Percentiles rank a stretch among this genome's conserved stretches.
Evolutionary conservation across 2,329 filamentous ascomycete species (phyloP).

Genomic region (Talaromyces sp.): DNA sequence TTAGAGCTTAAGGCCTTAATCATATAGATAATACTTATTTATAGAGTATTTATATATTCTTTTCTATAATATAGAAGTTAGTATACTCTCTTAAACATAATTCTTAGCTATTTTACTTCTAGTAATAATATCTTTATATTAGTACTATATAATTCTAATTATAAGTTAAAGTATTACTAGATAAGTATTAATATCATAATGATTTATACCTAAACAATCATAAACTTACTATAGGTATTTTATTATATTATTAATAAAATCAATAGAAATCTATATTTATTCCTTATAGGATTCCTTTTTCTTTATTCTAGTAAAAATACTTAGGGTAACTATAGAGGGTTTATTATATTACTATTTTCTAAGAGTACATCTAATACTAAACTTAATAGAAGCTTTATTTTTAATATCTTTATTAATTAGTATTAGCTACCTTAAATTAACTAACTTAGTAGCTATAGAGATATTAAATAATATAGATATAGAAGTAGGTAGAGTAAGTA

Average conservation of each 20-base stretch:
- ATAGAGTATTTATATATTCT: neutral
- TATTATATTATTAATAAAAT: neutral
- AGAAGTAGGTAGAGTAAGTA: neutral
- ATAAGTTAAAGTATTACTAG: neutral
- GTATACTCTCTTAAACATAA: neutral
- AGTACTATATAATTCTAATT: neutral
- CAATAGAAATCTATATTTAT: neutral
- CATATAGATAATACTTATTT: neutral
- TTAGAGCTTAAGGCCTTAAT: neutral
- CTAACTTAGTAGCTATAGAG: neutral
- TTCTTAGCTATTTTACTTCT: neutral
- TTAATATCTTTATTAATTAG: neutral
- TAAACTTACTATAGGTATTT: neutral
- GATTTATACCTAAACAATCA: neutral
- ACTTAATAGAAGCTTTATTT: neutral
- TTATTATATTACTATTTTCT: neutral
- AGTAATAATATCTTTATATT: neutral
- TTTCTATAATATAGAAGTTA: neutral
- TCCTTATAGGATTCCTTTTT: neutral
- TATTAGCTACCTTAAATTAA: neutral
- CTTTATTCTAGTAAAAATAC: neutral
- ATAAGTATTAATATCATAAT: neutral
- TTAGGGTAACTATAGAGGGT: neutral
- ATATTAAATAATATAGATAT: neutral
- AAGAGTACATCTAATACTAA: neutral